Base-by-base conservation (phyloP, 2,329 filamentous ascomycete species). In the Aphanoascus verrucosus region DNA sequence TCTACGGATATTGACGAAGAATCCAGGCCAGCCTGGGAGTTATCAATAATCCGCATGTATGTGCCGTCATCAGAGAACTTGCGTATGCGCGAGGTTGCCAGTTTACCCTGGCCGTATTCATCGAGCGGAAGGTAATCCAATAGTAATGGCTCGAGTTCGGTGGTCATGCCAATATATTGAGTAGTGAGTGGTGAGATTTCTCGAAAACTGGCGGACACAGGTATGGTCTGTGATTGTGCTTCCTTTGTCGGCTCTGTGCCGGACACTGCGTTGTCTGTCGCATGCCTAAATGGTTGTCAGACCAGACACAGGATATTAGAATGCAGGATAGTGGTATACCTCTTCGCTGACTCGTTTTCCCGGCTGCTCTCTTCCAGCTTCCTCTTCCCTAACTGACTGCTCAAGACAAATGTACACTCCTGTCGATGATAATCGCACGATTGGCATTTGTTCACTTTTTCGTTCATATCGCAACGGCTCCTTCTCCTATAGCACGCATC, bases 391-490 rank as follows among this genome's bases (percentile, higher is more conserved):
- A 65, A 58, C 6, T 59, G 60, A 23, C 52, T 60, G 32, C 63
- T 60, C 6, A 70, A 60, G 23, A 61, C 67, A 54, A 72, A 72
- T 6, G 69, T 72, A 58, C 69, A 72, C 28, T 72, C 69, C 61
- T 72, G 70, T 41, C 68, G 68, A 57, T 72, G 69, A 38, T 71
- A 72, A 50, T 72, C 69, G 55, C 70, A 72, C 43, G 69, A 72
- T 53, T 71, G 71, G 57, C 69, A 72, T 56, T 71, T 71, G 54
- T 71, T 69, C 56, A 69, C 65, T 58, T 65, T 63, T 55, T 71
- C 68, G 57, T 71, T 72, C 65, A 72, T 72, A 15, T 69, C 69
- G 60, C 70, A 71, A 15, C 68, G 65, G 60, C 68, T 71, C 59
- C 69, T 71, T 60, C 69, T 63, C 56, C 65, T 67, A 52, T 70